phyloP scores from a whole-genome alignment of 352 stramenopile species.

The Phytophthora sansomeana region DNA sequence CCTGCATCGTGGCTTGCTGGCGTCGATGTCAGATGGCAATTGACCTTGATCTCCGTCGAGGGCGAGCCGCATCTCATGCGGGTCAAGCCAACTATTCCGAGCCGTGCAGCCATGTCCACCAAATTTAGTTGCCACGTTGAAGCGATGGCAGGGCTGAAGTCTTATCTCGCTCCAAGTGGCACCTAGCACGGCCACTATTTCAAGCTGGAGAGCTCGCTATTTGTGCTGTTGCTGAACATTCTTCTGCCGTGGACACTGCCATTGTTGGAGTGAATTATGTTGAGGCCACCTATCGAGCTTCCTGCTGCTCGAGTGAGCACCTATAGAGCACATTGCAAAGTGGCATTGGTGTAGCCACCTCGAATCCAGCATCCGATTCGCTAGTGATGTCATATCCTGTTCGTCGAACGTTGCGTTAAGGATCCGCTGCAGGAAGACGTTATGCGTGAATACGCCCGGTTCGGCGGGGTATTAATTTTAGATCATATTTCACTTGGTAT shows the following conservation, averaged over 20 bases:
- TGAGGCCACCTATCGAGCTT: slow-evolving; percentile 1
- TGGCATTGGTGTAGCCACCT: slow-evolving; percentile 21
- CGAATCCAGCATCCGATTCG: slow-evolving; percentile 32
- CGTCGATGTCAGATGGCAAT: slow-evolving; percentile 40
- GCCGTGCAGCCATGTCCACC: background rate
- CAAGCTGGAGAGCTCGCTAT: slow-evolving; percentile 16
- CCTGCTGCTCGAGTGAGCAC: slow-evolving; percentile 7
- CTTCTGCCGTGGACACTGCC: background rate
- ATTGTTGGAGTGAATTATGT: slow-evolving; percentile 3
- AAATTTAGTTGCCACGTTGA: slow-evolving; percentile 35
- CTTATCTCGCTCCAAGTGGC: slow-evolving; percentile 22
- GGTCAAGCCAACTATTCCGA: slow-evolving; percentile 32
- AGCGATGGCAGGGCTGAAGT: slow-evolving; percentile 14
- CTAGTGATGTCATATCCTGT: slow-evolving; percentile 35
- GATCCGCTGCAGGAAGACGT: slow-evolving; percentile 13
- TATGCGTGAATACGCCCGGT: background rate
- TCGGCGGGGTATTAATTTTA: slow-evolving; percentile 11
- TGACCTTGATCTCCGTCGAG: slow-evolving; percentile 20
- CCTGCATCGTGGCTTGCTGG: slow-evolving; percentile 41
- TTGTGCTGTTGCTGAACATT: slow-evolving; percentile 12
- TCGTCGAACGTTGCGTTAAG: slow-evolving; percentile 35
- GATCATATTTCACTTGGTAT: background rate
- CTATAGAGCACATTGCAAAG: slow-evolving; percentile 22
- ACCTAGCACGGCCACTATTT: slow-evolving; percentile 14
- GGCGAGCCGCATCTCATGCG: background rate